phyloP scores from a whole-genome alignment of 176 grass and related monocot genomes.

The Bromus sterilis region DNA sequence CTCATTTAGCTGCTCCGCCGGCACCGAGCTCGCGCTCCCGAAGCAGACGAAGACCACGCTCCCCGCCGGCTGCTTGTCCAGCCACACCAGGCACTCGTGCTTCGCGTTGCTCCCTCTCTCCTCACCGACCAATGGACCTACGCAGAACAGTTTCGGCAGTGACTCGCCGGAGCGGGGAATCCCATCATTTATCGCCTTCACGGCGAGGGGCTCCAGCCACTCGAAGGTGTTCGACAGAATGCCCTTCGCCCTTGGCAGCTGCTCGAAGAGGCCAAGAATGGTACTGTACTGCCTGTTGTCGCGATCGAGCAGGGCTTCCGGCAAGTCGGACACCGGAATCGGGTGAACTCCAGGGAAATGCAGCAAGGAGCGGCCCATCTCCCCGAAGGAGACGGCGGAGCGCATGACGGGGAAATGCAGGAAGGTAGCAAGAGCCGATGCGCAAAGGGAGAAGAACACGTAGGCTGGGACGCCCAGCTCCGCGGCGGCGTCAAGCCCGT shows the following conservation, averaged over 20 bases:
- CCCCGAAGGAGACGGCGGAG: slow-evolving; percentile 18
- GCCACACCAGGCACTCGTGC: slow-evolving; percentile 43
- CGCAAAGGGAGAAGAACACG: slow-evolving; percentile 34
- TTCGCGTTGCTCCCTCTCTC: not conserved
- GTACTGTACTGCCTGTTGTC: slow-evolving; percentile 18
- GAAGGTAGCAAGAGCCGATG: slow-evolving; percentile 28
- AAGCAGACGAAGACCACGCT: slow-evolving; percentile 71
- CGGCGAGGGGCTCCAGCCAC: slow-evolving; percentile 34
- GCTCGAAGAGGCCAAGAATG: slow-evolving; percentile 8
- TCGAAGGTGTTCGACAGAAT: slow-evolving; percentile 53
- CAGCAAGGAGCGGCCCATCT: slow-evolving; percentile 36
- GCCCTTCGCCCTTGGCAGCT: slow-evolving; percentile 27
- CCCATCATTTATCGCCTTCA: slow-evolving; percentile 30
- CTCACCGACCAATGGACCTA: slow-evolving; percentile 47
- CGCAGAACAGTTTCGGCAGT: slow-evolving; percentile 34
- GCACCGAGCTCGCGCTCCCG: slow-evolving; percentile 48
- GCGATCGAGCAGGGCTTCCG: slow-evolving; percentile 19
- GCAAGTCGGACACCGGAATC: slow-evolving; percentile 42
- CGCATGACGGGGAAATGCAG: slow-evolving; percentile 34
- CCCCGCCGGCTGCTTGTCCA: slow-evolving; percentile 44
- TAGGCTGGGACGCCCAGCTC: slow-evolving; percentile 36
- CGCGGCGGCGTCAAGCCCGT: slow-evolving; percentile 31
- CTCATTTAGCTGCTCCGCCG: slow-evolving; percentile 40
- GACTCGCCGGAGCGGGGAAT: slow-evolving; percentile 21
- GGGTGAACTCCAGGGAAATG: slow-evolving; percentile 42